A percentile compares a stretch with the other conserved stretches of the same genome.
Conservation (phyloP, 768 basidiomycete genomes). For the Amanita subjunquillea region DNA sequence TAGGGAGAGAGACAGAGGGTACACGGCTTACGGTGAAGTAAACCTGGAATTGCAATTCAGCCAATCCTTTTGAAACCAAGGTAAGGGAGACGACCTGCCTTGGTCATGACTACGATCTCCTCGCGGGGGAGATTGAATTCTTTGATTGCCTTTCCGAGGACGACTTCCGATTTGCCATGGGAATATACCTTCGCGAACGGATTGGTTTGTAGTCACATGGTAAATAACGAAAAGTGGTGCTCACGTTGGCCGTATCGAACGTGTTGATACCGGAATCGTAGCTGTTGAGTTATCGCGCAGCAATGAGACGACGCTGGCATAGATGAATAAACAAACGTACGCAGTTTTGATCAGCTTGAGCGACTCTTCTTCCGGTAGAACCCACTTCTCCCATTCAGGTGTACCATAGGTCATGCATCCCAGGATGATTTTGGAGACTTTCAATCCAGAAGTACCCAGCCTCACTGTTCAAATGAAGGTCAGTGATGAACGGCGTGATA, state of each 20-base stretch:
- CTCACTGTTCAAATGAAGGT: slow-evolving; percentile 21
- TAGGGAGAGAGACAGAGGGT: slow-evolving; percentile 7
- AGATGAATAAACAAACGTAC: slow-evolving; percentile 13
- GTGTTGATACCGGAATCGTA: slow-evolving; percentile 58
- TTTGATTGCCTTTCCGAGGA: slow-evolving; percentile 68
- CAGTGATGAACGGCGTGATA: neutral
- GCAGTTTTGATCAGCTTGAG: slow-evolving; percentile 43
- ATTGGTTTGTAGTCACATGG: neutral
- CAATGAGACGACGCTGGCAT: neutral
- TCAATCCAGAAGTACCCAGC: slow-evolving; percentile 42
- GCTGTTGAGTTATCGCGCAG: slow-evolving; percentile 12
- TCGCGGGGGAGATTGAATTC: slow-evolving; percentile 57
- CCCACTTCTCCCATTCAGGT: slow-evolving; percentile 40
- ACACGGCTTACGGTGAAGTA: slow-evolving; percentile 17
- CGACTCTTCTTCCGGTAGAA: slow-evolving; percentile 36
- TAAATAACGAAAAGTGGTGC: neutral
- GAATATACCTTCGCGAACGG: slow-evolving; percentile 43
- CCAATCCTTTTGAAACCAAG: neutral
- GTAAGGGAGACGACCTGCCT: slow-evolving; percentile 17
- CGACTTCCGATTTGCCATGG: slow-evolving; percentile 53
- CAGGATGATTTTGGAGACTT: slow-evolving; percentile 56
- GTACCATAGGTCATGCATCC: slow-evolving; percentile 54
- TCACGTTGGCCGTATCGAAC: slow-evolving; percentile 47
- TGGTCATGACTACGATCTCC: slow-evolving; percentile 71
- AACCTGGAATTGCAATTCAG: slow-evolving; percentile 8